phyloP scores from a whole-genome alignment of 2,329 filamentous ascomycete genomes.

The Stylonectria norvegica region DNA sequence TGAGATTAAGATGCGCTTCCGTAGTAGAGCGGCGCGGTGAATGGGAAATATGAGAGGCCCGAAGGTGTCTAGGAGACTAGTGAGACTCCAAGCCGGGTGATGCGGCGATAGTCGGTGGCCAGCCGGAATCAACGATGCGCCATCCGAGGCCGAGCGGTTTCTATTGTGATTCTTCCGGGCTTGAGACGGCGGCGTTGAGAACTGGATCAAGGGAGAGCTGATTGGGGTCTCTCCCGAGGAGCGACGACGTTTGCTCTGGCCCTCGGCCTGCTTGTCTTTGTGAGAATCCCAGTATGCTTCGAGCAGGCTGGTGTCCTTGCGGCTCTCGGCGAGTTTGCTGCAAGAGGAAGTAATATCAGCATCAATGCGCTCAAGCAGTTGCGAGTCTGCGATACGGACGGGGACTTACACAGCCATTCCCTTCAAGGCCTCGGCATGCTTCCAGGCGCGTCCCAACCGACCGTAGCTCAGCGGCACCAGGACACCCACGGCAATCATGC shows the following conservation, averaged over 20 bases:
- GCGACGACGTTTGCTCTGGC: slow-evolving; percentile 19
- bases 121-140: slow-evolving; percentile 53
- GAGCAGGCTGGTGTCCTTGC: slow-evolving; percentile 59
- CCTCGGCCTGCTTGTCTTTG: slow-evolving; percentile 38
- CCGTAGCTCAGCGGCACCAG: slow-evolving; percentile 84
- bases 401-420: slow-evolving; percentile 63
- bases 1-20: slow-evolving; percentile 85
- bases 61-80: slow-evolving; percentile 73
- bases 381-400: background rate
- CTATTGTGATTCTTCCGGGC: slow-evolving; percentile 46
- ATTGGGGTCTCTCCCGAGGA: slow-evolving; percentile 46
- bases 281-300: slow-evolving; percentile 74
- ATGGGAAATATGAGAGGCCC: slow-evolving; percentile 91
- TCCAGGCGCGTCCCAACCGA: slow-evolving; percentile 82
- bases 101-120: slow-evolving; percentile 68
- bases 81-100: slow-evolving; percentile 84
- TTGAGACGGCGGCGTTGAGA: slow-evolving; percentile 21
- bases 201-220: slow-evolving; percentile 45
- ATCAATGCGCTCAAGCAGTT: background rate
- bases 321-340: slow-evolving; percentile 62
- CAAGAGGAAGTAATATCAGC: slow-evolving; percentile 20
- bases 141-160: slow-evolving; percentile 61
- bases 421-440: slow-evolving; percentile 74
- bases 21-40: slow-evolving; percentile 78
- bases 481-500: slow-evolving; percentile 88